These are phyloP conservation scores for Leptographium flavum DNA, from an alignment of 2,329 filamentous ascomycete species.

Conservation along the genomic window DNA sequence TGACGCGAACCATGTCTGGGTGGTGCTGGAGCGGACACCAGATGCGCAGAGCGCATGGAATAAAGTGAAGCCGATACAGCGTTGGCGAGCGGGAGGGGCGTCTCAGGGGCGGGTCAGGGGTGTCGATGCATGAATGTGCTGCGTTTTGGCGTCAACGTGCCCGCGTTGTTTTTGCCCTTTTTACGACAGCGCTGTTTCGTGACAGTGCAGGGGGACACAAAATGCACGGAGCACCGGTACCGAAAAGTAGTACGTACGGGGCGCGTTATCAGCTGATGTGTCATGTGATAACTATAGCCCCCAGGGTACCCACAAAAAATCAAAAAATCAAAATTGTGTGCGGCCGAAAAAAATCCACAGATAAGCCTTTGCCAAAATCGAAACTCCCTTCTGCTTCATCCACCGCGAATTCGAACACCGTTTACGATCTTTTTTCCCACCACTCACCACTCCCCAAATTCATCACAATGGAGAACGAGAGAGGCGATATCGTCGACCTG, in stretches of 20 bases:
- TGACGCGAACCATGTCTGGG: slow-evolving; percentile 18
- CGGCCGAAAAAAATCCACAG: slow-evolving; percentile 5
- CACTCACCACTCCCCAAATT: slow-evolving; percentile 5
- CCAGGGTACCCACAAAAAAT: neutral
- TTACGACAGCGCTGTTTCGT: neutral
- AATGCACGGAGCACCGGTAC: neutral
- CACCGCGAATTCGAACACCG: neutral
- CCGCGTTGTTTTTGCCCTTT: neutral
- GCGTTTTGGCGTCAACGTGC: neutral
- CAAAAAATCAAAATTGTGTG: slow-evolving; percentile 9
- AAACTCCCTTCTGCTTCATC: neutral
- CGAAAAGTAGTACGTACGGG: slow-evolving; percentile 5
- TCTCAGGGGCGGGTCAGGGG: neutral
- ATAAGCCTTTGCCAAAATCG: neutral
- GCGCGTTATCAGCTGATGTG: slow-evolving; percentile 17
- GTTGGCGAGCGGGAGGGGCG: slow-evolving; percentile 6
- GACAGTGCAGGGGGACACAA: neutral
- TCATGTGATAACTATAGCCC: slow-evolving; percentile 7
- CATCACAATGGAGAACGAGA: slow-evolving; percentile 98
- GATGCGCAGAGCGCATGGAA: slow-evolving; percentile 34
- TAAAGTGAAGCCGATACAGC: slow-evolving; percentile 16
- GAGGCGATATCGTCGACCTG: slow-evolving; percentile 16
- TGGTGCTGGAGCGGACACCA: slow-evolving; percentile 16
- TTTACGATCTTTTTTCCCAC: neutral
- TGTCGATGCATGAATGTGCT: neutral